Evolutionary conservation across 768 basidiomycete genomes (phyloP), one percentile per base, ranked within the genome.

Genomic region (Auriscalpium vulgare): DNA sequence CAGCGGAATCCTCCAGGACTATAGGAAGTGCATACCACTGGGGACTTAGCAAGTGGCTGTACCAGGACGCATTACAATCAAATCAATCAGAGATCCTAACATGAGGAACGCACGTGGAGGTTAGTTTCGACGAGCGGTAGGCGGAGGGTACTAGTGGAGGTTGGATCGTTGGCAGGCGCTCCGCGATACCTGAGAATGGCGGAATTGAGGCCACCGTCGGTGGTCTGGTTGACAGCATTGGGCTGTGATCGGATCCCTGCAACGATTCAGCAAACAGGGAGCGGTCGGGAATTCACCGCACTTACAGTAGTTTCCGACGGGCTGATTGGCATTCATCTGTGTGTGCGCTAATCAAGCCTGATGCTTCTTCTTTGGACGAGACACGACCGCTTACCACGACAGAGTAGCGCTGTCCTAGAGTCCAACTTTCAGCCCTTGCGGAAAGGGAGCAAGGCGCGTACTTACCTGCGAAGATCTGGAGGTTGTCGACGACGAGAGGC

Each of bases 181-280:
- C 72, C 72, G 21, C 50, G 53, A 55, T 77, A 77, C 29, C 76
- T 69, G 10, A 77, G 58, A 45, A 77, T 74, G 37, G 74, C 75
- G 17, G 65, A 70, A 57, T 71, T 75, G 55, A 63, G 14, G 37
- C 47, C 38, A 16, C 35, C 53, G 53, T 53, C 51, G 38, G 45
- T 47, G 3, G 14, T 13, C 40, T 19, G 14, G 36, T 10, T 44
- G 35, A 36, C n/a, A 10, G 40, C 44, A n/a, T 51, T 11, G 50
- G 50, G 36, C 9, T 10, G 29, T 2, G 50, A 35, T 10, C 50
- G 50, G 16, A 51, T 51, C 50, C 50, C 50, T 51, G 38, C 19
- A 35, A 6, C n/a, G 34, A n/a, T 23, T 23, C 8, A 16, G 38
- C 1, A 37, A 9, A n/a, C 19, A 9, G 4, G 46, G 34, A 44